Percentiles rank a stretch among this genome's conserved stretches.
phyloP scores from a whole-genome alignment of 2,329 filamentous ascomycete genomes.

The Fusarium metavorans region DNA sequence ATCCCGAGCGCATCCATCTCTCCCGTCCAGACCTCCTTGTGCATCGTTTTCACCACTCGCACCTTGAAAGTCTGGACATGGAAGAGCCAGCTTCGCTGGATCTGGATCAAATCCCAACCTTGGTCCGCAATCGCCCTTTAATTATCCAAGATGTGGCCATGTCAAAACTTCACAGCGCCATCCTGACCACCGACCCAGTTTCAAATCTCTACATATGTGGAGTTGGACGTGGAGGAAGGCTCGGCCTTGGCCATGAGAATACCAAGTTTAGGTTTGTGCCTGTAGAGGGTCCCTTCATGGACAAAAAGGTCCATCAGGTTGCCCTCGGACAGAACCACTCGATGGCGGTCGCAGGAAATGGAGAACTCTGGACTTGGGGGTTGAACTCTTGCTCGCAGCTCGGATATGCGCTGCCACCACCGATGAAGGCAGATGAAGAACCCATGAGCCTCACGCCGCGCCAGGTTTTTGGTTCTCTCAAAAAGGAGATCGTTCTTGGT shows the following conservation, averaged over 20 bases:
- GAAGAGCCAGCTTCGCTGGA: constrained; percentile 44
- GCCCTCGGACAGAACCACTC: constrained; percentile 93
- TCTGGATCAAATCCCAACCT: constrained; percentile 72
- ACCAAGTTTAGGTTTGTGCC: constrained; percentile 89
- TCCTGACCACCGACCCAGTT: constrained; percentile 87
- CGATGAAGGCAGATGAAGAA: constrained; percentile 79
- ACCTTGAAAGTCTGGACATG: constrained; percentile 62
- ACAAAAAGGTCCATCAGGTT: constrained; percentile 80
- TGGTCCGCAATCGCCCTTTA: constrained; percentile 79
- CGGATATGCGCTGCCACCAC: constrained; percentile 81
- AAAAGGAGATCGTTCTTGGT: constrained; percentile 84
- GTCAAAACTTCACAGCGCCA: constrained; percentile 91
- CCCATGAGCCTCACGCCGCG: constrained; percentile 84
- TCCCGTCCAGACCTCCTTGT: constrained; percentile 83
- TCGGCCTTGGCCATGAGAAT: constrained; percentile 90
- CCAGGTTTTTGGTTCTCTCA: constrained; percentile 91
- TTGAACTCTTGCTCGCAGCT: constrained; percentile 88
- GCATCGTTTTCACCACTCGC: constrained; percentile 77
- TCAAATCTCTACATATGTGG: constrained; percentile 95
- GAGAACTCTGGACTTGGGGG: constrained; percentile 96
- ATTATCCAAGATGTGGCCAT: constrained; percentile 85
- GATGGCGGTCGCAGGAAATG: constrained; percentile 84
- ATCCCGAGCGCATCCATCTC: constrained; percentile 84
- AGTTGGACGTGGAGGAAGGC: constrained; percentile 87
- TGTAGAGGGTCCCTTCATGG: constrained; percentile 80